Evolutionary conservation across 176 grass and related monocot genomes (phyloP), one percentile per base, ranked within the genome.

Genomic region (Stipa capillata): DNA sequence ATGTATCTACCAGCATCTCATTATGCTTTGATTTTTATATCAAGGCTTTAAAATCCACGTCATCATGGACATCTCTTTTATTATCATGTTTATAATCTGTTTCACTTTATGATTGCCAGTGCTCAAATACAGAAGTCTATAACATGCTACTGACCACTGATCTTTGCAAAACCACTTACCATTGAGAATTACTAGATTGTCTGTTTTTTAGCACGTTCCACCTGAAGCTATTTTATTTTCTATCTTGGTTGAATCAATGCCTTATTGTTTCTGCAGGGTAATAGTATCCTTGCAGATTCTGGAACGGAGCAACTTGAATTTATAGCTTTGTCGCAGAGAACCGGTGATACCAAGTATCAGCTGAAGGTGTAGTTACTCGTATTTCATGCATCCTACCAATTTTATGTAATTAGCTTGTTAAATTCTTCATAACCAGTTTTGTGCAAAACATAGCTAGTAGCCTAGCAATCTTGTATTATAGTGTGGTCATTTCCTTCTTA

Each of bases 291-390:
- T 72, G 92, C 92, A 82, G 97, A 99, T 91, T 99, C 97, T 86
- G 97, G 92, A 39, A 96, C 92, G 0, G 97, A 99, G 72, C 90
- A 99, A 65, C 92, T 99, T 83, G 97, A 99, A 84, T 89, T 99
- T 76, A 99, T 99, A 85, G 92, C 97, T 86, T 77, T 96, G 65
- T 99, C 97, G 49, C 90, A 96, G 72, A 92, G 97, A 83, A 96
- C 97, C 0, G 92, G 97, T 69, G 88, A 99, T 78, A 82, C 90
- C 18, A 96, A 96, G 76, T 96, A 99, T 81, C 90, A 93, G 41
- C 75, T 96, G 65, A 99, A 99, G 90, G 97, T 99, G 50, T 29
- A 45, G 35, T 77, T 39, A 82, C 68, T 67, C 76, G 35, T 74
- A 42, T 83, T 81, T 48, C 66, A 70, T 55, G 61, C 27, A 61